phyloP scores from a whole-genome alignment of 176 grass and related monocot genomes.

The Echinochloa phyllopogon region DNA sequence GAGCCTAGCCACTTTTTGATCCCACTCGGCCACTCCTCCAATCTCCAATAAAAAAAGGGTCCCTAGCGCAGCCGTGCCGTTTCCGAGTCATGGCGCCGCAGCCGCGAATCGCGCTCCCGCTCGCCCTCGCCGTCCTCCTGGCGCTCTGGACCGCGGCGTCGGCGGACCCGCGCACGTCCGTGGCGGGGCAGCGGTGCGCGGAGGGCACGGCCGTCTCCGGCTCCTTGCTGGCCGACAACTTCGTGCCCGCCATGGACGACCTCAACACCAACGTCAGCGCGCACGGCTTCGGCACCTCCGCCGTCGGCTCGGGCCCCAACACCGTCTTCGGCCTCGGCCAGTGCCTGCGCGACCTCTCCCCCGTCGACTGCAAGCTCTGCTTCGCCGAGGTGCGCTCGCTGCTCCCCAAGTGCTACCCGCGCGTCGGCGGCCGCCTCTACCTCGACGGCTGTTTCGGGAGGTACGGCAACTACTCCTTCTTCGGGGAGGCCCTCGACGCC shows the following conservation, averaged over 20 bases:
- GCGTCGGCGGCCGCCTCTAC: conserved; percentile 61
- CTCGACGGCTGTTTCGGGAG: conserved; percentile 82
- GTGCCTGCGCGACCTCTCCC: conserved; percentile 70
- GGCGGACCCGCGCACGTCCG: conserved; percentile 50
- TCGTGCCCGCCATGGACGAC: conserved; percentile 76
- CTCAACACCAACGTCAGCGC: conserved; percentile 67
- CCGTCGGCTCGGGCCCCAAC: conserved; percentile 53
- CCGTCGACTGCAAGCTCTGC: conserved; percentile 78
- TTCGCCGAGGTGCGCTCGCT: conserved; percentile 81
- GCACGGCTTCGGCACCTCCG: conserved; percentile 62
- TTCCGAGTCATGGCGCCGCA: neutral
- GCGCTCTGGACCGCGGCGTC: conserved; percentile 25
- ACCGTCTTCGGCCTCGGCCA: conserved; percentile 73
- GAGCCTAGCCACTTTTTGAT: too few species aligned
- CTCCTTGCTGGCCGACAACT: conserved; percentile 57
- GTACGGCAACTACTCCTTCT: conserved; percentile 85
- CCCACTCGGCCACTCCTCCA: too few species aligned
- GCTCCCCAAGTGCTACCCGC: conserved; percentile 81
- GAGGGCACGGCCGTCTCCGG: conserved; percentile 39
- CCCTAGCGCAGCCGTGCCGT: neutral
- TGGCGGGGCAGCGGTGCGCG: conserved; percentile 53
- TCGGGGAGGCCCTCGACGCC: conserved; percentile 46
- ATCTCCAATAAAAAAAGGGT: neutral
- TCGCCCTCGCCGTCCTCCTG: neutral
- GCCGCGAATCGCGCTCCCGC: neutral